Evolutionary conservation across 2,329 filamentous ascomycete species (phyloP).

Genomic region (Xylaria arbuscula): DNA sequence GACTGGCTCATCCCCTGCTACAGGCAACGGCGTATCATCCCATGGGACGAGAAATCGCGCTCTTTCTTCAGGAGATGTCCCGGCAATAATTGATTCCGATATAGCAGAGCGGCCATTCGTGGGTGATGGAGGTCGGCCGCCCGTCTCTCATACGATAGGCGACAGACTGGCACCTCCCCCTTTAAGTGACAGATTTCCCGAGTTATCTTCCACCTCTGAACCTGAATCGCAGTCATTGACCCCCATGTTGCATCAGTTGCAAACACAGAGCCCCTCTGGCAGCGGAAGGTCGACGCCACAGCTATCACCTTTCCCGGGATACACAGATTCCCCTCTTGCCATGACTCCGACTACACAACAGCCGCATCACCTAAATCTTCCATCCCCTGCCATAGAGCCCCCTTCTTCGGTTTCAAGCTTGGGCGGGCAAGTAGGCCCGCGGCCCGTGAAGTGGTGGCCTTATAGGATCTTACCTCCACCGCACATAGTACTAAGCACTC

Average conservation of each 20-base stretch:
- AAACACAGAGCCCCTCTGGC: conserved; percentile 59
- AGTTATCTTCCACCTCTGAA: conserved; percentile 33
- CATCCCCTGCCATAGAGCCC: conserved; percentile 61
- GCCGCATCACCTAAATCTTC: conserved; percentile 67
- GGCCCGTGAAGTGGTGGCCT: conserved; percentile 81
- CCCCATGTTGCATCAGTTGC: conserved; percentile 54
- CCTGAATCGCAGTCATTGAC: conserved; percentile 31
- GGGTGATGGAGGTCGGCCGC: conserved; percentile 43
- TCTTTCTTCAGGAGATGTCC: conserved; percentile 59
- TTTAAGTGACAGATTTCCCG: conserved; percentile 37
- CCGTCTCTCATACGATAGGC: conserved; percentile 46
- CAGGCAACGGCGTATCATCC: conserved; percentile 34
- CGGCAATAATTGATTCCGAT: conserved; percentile 52
- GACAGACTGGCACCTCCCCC: conserved; percentile 51
- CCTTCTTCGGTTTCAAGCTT: conserved; percentile 58
- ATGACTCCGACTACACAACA: conserved; percentile 57
- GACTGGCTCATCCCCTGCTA: conserved; percentile 37
- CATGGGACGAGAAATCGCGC: conserved; percentile 54
- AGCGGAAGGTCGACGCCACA: conserved; percentile 61
- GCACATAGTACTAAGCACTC: conserved; percentile 73
- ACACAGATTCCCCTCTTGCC: conserved; percentile 67
- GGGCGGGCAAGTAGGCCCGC: conserved; percentile 54
- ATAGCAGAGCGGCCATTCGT: conserved; percentile 55
- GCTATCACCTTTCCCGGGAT: conserved; percentile 74
- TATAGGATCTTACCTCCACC: conserved; percentile 78